These are phyloP conservation scores for Aspergillus fumigatus DNA, from an alignment of 2,329 filamentous ascomycete genomes.

Conservation along the genomic window DNA sequence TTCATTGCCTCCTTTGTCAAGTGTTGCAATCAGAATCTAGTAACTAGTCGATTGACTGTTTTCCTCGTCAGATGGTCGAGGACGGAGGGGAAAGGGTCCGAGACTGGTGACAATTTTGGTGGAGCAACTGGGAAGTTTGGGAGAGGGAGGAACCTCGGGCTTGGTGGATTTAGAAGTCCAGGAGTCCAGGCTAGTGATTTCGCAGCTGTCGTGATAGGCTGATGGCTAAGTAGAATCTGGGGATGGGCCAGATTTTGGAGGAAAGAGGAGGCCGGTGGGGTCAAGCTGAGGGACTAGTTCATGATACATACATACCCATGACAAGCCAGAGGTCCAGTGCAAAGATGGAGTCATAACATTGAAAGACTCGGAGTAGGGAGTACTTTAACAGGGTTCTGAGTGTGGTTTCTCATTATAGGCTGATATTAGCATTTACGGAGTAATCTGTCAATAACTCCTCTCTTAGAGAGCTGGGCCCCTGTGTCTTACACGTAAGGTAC, in stretches of 20 bases:
- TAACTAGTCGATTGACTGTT: too few species aligned
- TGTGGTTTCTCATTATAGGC: background rate
- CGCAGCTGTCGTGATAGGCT: background rate
- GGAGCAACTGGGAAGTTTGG: background rate
- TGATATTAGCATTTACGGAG: too few species aligned
- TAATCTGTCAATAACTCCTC: background rate
- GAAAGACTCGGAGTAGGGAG: too few species aligned
- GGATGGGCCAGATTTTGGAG: background rate
- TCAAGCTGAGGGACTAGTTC: background rate
- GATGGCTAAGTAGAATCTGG: background rate
- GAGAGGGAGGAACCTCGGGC: too few species aligned
- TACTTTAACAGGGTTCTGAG: too few species aligned
- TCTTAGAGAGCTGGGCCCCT: too few species aligned
- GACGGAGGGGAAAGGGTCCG: too few species aligned
- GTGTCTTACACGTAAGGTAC: too few species aligned
- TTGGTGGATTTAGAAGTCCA: background rate
- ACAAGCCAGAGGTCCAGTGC: too few species aligned
- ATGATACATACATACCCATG: background rate
- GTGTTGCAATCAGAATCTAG: too few species aligned
- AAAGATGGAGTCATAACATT: background rate
- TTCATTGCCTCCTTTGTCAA: too few species aligned
- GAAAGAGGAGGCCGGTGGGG: background rate
- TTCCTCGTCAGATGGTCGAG: background rate
- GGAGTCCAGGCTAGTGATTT: too few species aligned
- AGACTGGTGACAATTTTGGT: background rate